Evolutionary conservation across 2,329 filamentous ascomycete species (phyloP), one percentile per base, ranked within the genome.

Genomic region (Aspergillus fijiensis): DNA sequence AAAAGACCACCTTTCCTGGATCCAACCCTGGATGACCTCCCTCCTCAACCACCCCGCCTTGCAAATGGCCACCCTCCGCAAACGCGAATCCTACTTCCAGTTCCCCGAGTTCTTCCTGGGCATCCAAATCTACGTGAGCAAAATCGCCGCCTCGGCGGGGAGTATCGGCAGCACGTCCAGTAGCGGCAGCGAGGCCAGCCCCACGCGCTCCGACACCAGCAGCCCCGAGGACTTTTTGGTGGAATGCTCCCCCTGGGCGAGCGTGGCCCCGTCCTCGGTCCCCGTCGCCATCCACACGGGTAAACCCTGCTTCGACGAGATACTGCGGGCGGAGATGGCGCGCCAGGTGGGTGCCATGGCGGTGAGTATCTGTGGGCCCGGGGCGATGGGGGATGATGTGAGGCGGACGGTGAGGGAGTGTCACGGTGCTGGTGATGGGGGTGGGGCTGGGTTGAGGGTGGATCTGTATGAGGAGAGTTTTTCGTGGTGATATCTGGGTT

Each of bases 301-400:
- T 21, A 70, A 69, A 45, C 72, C 71, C 3, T 68, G 63, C 45
- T 72, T 73, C 35, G 56, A 55, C 5, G 55, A 63, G 9, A 53
- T 72, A 6, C 16, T 75, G 4, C 68, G 68, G 9, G 57, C 49
- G 4, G 72, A 74, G 52, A 72, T 67, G 52, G 61, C 62, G 4
- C 59, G 65, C 39, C 73, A 75, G 31, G 60, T 75, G 0, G 73
- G 72, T 16, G 73, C 73, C 6, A 67, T 76, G 66, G 73, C 72
- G 4, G 74, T 77, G 7, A 76, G 71, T 63, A 73, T 77, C 2
- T 77, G 74, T 35, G 75, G 74, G 6, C 75, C 75, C 19, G 74
- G 75, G 14, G 64, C 67, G 2, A 63, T 77, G 56, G 74, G 74
- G 7, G 74, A 77, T 57, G 74, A 71, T 59, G 72, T 77, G n/a